phyloP scores from a whole-genome alignment of 257 asterid genomes.

The Nemophila menziesii region DNA sequence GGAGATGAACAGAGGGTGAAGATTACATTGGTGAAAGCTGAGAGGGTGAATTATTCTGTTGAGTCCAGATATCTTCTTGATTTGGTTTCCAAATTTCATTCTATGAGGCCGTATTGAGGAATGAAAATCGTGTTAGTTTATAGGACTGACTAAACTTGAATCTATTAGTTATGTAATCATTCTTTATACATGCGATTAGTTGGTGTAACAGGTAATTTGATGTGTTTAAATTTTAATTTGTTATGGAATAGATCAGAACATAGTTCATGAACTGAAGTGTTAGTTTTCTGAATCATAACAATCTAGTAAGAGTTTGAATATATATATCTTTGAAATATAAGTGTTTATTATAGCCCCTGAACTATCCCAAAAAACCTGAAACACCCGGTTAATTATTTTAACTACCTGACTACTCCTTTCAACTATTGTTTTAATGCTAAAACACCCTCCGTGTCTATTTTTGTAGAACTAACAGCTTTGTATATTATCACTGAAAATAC shows the following conservation, averaged over 20 bases:
- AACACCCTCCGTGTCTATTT: too few relatives aligned
- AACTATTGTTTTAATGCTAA: too few relatives aligned
- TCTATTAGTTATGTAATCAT: constrained; percentile 5
- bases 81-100: constrained; percentile 25
- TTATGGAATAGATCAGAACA: not conserved
- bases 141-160: not conserved
- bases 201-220: not conserved
- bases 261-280: too few relatives aligned
- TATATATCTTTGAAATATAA: too few relatives aligned
- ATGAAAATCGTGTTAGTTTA: not conserved
- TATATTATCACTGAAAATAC: too few relatives aligned
- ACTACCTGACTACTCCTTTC: too few relatives aligned
- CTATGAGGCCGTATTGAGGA: not conserved
- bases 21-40: constrained; percentile 75
- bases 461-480: too few relatives aligned
- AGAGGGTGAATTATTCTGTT: constrained; percentile 48
- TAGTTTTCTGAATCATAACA: too few relatives aligned
- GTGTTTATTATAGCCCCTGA: too few relatives aligned
- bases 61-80: constrained; percentile 50
- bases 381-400: too few relatives aligned
- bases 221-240: not conserved
- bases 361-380: too few relatives aligned
- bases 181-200: not conserved
- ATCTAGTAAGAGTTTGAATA: too few relatives aligned
- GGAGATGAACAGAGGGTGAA: constrained; percentile 88